Evolutionary conservation across 208 protist species (phyloP), one percentile per base, ranked within the genome.

Genomic region (Acanthamoeba culbertsoni): DNA sequence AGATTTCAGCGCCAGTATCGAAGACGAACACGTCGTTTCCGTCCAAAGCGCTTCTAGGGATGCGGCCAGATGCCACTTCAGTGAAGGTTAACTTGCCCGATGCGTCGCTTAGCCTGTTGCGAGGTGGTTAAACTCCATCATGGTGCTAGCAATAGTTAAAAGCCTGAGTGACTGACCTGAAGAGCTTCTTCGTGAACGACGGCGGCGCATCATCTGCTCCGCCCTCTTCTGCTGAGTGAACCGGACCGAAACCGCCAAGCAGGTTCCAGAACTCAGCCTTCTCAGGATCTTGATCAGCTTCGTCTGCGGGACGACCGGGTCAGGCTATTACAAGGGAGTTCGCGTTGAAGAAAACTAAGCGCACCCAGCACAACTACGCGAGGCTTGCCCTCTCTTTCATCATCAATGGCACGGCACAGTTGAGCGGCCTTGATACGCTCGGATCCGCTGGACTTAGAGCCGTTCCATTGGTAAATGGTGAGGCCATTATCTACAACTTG

Each of bases 391-490:
- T 55, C 59, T 12, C 86, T 37, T 59, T 92, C 65, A 20, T 92
- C 86, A 77, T 96, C 91, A n/a, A 97, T 92, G 28, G 86, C 62
- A 8, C 48, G 37, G 40, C 46, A 57, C 12, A 97, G 18, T 31
- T 88, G 26, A 16, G 71, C 86, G 42, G 71, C 95, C 90, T 97
- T 96, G 43, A 26, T 55, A 26, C 55, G 55, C 65, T 97, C 96
- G 8, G 65, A 10, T 63, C 33, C 59, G 73, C 45, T 37, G 26
- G 86, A 73, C 46, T 95, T 84, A 0, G 12, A 48, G 59, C 96
- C 96, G 86, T 96, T 96, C 89, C 92, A 97, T 86, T 95, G 88
- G 82, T 95, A 96, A 16, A 97, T 45, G 6, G 10, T 73, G 3
- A 95, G 33, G 40, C 94, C 95, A 28, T 10, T 3, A 71, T 97